phyloP scores from a whole-genome alignment of 352 stramenopile species.

The Phytophthora multivora region DNA sequence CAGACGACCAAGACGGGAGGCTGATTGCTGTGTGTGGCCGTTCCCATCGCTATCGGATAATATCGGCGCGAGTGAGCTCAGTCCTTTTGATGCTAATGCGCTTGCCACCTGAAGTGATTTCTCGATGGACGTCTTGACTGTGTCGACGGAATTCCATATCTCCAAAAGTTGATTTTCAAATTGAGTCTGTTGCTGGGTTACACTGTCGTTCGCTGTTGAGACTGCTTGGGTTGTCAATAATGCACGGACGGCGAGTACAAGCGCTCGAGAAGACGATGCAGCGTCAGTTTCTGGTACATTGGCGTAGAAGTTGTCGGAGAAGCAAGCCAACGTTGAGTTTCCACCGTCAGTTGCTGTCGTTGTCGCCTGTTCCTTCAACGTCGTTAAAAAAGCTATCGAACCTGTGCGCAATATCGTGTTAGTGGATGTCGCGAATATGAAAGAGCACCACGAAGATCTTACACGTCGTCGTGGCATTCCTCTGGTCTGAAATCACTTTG shows the following conservation, averaged over 20 bases:
- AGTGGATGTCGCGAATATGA: background rate
- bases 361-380: constrained; percentile 22
- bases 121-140: constrained; percentile 30
- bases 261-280: constrained; percentile 28
- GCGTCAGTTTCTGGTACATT: constrained; percentile 22
- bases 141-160: constrained; percentile 38
- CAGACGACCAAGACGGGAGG: constrained; percentile 31
- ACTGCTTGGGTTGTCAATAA: constrained; percentile 33
- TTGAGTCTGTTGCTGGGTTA: constrained; percentile 29
- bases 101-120: constrained; percentile 28
- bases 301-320: constrained; percentile 33
- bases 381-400: constrained; percentile 27
- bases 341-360: constrained; percentile 2
- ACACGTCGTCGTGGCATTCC: constrained; percentile 33
- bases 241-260: constrained; percentile 35
- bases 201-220: constrained; percentile 17
- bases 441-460: constrained; percentile 6
- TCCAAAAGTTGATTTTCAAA: constrained; percentile 29
- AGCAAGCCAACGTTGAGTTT: constrained; percentile 36
- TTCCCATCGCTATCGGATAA: constrained; percentile 25
- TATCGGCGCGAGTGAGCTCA: constrained; percentile 33
- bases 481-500: constrained; percentile 11
- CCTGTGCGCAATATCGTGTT: constrained; percentile 16
- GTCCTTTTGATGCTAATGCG: constrained; percentile 14
- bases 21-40: constrained; percentile 30